Conservation (phyloP, 164 flowering plant species). For the Stephania japonica region DNA sequence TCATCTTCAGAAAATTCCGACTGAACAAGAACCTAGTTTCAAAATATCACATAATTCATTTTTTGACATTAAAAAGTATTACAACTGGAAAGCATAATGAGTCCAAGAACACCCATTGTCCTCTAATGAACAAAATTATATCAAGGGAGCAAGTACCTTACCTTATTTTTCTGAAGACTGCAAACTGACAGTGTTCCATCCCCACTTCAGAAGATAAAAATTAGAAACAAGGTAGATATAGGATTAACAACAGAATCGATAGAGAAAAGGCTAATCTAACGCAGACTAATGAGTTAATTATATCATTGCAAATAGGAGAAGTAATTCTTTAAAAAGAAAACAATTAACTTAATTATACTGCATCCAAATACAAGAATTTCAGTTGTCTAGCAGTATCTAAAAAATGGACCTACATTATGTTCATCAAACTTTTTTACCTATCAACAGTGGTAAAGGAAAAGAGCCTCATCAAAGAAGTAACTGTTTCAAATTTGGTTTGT, state of each 20-base stretch:
- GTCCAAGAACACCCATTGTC: neutral
- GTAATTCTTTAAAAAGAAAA: no score
- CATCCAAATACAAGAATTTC: neutral
- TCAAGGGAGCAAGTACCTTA: conserved; percentile 12
- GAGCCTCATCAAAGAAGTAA: neutral
- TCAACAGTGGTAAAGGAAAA: neutral
- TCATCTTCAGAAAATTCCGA: conserved; percentile 97
- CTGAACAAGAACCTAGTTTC: conserved; percentile 54
- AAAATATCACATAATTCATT: conserved; percentile 1
- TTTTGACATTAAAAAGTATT: neutral
- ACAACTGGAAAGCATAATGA: neutral
- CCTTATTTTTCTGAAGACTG: conserved; percentile 81
- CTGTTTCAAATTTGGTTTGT: neutral
- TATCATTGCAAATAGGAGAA: no score
- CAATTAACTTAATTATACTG: neutral
- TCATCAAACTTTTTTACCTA: no score
- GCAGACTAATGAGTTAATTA: no score
- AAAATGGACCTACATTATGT: no score
- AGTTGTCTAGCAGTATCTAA: neutral
- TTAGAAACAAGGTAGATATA: neutral
- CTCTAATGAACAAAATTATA: neutral
- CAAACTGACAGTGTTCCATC: conserved; percentile 95
- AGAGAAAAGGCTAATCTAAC: no score
- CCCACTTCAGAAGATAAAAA: conserved; percentile 48
- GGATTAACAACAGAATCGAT: neutral